Base-by-base conservation (phyloP, 2,329 filamentous ascomycete species). In the Xylariomycetidae sp. region DNA sequence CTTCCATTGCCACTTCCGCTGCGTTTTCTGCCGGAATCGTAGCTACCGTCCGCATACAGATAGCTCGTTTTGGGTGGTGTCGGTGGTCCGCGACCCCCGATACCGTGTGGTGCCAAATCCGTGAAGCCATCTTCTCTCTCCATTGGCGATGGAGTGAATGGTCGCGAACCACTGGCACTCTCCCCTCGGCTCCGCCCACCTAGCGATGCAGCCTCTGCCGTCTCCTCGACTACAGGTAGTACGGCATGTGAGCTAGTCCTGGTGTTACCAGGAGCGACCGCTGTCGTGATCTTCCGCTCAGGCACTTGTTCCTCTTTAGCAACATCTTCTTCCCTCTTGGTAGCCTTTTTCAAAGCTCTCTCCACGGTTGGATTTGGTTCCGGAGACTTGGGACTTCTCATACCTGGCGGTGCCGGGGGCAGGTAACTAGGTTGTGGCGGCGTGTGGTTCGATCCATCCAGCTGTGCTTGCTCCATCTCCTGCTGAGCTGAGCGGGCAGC, bases 141-240 rank as follows among this genome's bases (percentile, higher is more conserved):
- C 26, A 47, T 54, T n/a, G 40, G 47, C 13, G 50, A 55, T 27
- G 51, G 63, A 30, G 54, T 65, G 31, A 58, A 50, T 13, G 53
- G 58, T 25, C 54, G 45, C 18, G 51, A 40, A 32, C 47, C 53
- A 34, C 39, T 53, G 8, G 46, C 40, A 13, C 53, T 59, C 39
- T 72, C 75, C 37, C 65, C 63, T 15, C 69, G 70, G 50, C 75
- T 77, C 34, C 72, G 71, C 18, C 71, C 75, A 2, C 79, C 77
- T 16, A 79, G 72, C 39, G 82, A 86, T 6, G 72, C 76, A 8
- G 71, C 81, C 58, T 96, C 90, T 5, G 80, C 85, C n/a, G 80
- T 83, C 61, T 97, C 90, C 47, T 95, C 86, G 6, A 97, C 88
- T 8, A 96, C 82, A 0, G 90, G 90, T 3, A 97, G 64, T 2